A percentile compares a stretch with the other conserved stretches of the same genome.
Evolutionary conservation across 2,329 filamentous ascomycete species (phyloP).

Genomic region (Claviceps sp.): DNA sequence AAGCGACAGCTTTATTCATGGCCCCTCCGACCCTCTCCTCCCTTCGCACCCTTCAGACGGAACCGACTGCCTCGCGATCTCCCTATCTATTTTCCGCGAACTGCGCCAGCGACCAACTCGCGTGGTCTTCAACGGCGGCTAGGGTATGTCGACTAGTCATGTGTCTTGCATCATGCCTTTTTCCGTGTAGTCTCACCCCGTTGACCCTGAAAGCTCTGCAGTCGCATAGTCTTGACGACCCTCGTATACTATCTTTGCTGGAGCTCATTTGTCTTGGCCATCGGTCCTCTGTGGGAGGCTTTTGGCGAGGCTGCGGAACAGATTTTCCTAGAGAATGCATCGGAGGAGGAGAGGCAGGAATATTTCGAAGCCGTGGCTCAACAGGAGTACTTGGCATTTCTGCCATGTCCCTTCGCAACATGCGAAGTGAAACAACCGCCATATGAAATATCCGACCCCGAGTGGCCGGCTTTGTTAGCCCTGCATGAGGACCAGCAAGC

Average conservation of each 20-base stretch:
- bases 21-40: constrained; percentile 12
- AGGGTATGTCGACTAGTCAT: constrained; percentile 1
- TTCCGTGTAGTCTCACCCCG: background rate
- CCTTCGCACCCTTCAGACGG: constrained; percentile 8
- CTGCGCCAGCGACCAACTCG: background rate
- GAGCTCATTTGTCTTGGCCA: constrained; percentile 29
- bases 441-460: constrained; percentile 45
- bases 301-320: too few species aligned
- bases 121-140: constrained; percentile 4
- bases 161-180: background rate
- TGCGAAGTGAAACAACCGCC: constrained; percentile 32
- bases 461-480: constrained; percentile 47
- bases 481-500: constrained; percentile 40
- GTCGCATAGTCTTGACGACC: constrained; percentile 18
- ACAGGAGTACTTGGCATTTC: constrained; percentile 33
- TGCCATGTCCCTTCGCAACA: constrained; percentile 49
- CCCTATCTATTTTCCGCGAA: constrained; percentile 21
- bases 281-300: constrained; percentile 28
- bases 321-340: constrained; percentile 17
- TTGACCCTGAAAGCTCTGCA: constrained; percentile 3
- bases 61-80: constrained; percentile 10
- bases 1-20: constrained; percentile 19
- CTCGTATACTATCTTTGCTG: constrained; percentile 25
- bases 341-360: constrained; percentile 29
- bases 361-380: constrained; percentile 28